A percentile compares a stretch with the other conserved stretches of the same genome.
phyloP scores from a whole-genome alignment of 257 asterid species.

The Nicotiana benthamiana region DNA sequence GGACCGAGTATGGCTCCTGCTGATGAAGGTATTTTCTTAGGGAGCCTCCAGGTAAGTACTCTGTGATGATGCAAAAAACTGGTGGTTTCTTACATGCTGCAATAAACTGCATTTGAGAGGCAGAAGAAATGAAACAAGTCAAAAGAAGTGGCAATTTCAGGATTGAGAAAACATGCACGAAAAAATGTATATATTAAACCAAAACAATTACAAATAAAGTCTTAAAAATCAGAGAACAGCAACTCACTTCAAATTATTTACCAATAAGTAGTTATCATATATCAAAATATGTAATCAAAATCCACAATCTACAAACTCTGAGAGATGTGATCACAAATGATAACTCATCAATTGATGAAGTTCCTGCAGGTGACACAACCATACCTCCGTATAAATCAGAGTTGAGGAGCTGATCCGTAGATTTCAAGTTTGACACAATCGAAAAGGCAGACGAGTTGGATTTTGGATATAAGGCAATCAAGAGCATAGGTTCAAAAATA shows the following conservation, averaged over 20 bases:
- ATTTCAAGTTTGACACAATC: not conserved
- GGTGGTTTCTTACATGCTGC: constrained; percentile 97
- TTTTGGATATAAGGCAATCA: not conserved
- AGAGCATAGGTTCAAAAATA: not conserved
- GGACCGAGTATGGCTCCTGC: constrained; percentile 82
- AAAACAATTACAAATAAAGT: too few species aligned
- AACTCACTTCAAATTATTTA: not conserved
- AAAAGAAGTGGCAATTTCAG: not conserved
- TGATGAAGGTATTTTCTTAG: constrained; percentile 87
- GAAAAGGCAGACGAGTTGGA: not conserved
- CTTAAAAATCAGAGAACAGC: not conserved
- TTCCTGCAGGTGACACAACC: not conserved
- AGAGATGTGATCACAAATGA: not conserved
- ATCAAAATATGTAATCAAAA: not conserved
- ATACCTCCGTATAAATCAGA: not conserved
- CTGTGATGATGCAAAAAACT: constrained; percentile 88
- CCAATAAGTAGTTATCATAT: not conserved
- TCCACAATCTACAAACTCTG: not conserved
- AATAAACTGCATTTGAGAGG: constrained; percentile 51
- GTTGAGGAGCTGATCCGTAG: not conserved
- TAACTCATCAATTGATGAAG: not conserved
- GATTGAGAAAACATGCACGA: not conserved
- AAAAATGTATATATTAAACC: not conserved
- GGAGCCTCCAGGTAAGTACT: constrained; percentile 87
- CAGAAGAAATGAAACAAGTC: constrained; percentile 3